Percentiles rank a stretch among this genome's conserved stretches.
Conservation (phyloP, 495 filamentous ascomycete genomes). For the Pyrenopolyporus hunteri region DNA sequence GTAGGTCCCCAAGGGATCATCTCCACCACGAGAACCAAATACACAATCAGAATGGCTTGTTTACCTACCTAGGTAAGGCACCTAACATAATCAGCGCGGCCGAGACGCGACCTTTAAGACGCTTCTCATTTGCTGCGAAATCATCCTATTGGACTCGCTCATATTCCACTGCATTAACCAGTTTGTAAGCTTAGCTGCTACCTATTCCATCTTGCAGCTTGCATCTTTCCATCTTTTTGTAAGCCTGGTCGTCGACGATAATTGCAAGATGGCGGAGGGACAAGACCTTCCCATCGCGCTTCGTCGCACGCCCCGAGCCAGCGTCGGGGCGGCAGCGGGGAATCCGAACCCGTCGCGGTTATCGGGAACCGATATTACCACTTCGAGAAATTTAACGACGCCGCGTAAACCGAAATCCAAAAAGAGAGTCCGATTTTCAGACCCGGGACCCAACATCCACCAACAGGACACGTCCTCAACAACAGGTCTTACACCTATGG, state of each 20-base stretch:
- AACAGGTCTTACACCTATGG: conserved; percentile 72
- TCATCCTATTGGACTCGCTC: conserved; percentile 27
- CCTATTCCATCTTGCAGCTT: conserved; percentile 4
- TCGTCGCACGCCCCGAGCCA: conserved; percentile 34
- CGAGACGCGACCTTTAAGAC: conserved; percentile 35
- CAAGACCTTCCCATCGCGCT: conserved; percentile 42
- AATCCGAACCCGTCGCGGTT: conserved; percentile 18
- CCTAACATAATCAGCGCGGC: no score
- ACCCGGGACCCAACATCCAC: conserved; percentile 61
- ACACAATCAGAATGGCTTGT: not conserved
- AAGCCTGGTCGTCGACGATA: not conserved
- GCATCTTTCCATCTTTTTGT: conserved; percentile 12
- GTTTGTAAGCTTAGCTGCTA: conserved; percentile 17
- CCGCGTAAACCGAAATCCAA: conserved; percentile 46
- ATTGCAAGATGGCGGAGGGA: conserved; percentile 28
- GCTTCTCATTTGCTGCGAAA: conserved; percentile 11
- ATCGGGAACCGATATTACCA: conserved; percentile 23
- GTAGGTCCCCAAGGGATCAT: conserved; percentile 5
- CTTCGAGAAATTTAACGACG: conserved; percentile 18
- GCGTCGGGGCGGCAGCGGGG: conserved; percentile 2
- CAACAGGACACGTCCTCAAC: conserved; percentile 41
- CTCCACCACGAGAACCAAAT: conserved; percentile 14
- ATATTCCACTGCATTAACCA: conserved; percentile 19
- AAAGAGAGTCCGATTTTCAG: conserved; percentile 76
- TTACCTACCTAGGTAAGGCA: conserved; percentile 26